Evolutionary conservation across 352 stramenopile genomes (phyloP).

Genomic region (Thalassiosira exigua): DNA sequence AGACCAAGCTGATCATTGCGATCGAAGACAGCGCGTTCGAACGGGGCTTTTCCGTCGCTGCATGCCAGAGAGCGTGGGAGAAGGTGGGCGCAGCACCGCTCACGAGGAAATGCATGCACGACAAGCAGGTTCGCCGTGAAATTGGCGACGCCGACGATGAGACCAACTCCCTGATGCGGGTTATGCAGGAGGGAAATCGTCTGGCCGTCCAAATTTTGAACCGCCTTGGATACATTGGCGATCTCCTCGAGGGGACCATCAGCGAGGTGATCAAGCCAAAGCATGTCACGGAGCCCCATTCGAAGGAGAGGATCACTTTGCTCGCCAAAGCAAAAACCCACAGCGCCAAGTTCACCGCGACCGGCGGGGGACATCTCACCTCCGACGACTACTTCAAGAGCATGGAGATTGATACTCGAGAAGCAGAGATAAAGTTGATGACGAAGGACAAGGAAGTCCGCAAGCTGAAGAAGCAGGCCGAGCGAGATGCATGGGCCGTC

Average conservation of each 20-base stretch:
- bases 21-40: conserved; percentile 6
- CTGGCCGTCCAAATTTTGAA: not conserved
- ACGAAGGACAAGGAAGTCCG: conserved; percentile 14
- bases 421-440: conserved; percentile 7
- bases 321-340: conserved; percentile 5
- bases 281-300: not conserved
- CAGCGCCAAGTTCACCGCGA: conserved; percentile 5
- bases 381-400: conserved; percentile 18
- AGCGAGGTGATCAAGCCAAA: not conserved
- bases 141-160: conserved; percentile 9
- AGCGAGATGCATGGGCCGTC: not conserved
- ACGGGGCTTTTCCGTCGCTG: conserved; percentile 5
- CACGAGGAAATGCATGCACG: conserved; percentile 5
- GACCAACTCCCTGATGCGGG: not conserved
- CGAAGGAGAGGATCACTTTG: not conserved
- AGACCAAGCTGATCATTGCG: not conserved
- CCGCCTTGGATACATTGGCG: not conserved
- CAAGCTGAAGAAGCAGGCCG: not conserved
- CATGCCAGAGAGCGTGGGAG: not conserved
- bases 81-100: conserved; percentile 14
- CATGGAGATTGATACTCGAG: not conserved
- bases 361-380: conserved; percentile 1
- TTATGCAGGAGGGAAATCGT: conserved; percentile 12
- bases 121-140: conserved; percentile 13
- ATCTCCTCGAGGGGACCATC: not conserved